These are phyloP conservation scores for Dactylis glomerata DNA, from an alignment of 176 grass and related monocot species.

Conservation along the genomic window DNA sequence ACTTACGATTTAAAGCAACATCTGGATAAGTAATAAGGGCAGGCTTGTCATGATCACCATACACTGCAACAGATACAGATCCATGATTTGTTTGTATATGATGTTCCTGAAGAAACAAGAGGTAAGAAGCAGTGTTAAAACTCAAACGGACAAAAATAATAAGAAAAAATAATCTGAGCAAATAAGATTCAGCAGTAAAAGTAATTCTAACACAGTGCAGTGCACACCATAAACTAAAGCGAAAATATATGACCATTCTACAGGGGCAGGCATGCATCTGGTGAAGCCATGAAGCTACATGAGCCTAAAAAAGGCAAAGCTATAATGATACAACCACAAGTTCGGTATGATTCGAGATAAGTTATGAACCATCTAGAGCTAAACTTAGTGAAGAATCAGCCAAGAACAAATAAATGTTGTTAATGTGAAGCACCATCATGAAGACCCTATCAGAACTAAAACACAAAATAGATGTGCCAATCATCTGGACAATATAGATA, in stretches of 20 bases:
- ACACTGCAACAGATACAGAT: constrained; percentile 85
- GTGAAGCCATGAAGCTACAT: background rate
- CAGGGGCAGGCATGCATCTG: background rate
- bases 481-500: constrained; percentile 29
- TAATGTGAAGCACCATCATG: constrained; percentile 9
- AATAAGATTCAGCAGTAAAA: constrained; percentile 8
- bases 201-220: background rate
- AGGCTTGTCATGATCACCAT: constrained; percentile 92
- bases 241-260: background rate
- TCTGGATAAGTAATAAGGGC: constrained; percentile 98
- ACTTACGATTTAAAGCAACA: constrained; percentile 89
- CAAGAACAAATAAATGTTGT: background rate
- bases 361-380: background rate
- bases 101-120: constrained; percentile 72
- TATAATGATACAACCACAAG: background rate
- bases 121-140: constrained; percentile 16
- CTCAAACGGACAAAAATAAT: background rate
- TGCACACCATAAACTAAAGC: background rate
- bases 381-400: background rate
- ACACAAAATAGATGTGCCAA: constrained; percentile 29
- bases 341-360: background rate
- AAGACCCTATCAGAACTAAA: constrained; percentile 1
- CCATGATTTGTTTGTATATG: constrained; percentile 85
- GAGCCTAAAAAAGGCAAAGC: background rate
- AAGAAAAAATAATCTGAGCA: background rate